These are phyloP conservation scores for Chytriomyces confervae DNA, from an alignment of 192 early-diverging fungal species.

Conservation along the genomic window DNA sequence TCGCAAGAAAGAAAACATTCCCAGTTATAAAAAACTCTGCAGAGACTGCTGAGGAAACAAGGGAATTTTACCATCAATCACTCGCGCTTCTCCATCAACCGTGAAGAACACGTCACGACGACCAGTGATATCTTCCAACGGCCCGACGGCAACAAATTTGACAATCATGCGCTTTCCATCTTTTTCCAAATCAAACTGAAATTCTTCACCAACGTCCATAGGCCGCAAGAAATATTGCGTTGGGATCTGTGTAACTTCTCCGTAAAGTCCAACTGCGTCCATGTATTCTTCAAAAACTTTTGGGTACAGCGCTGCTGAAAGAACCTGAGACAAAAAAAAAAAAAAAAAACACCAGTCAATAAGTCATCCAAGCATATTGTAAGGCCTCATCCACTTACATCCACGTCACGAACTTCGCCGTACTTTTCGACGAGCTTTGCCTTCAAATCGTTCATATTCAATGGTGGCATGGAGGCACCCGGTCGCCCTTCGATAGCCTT, in stretches of 20 bases:
- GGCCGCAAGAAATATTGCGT: conserved; percentile 90
- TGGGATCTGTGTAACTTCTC: conserved; percentile 87
- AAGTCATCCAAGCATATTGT: conserved; percentile 64
- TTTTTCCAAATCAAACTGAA: conserved; percentile 82
- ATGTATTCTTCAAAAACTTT: conserved; percentile 90
- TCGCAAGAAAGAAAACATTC: not conserved
- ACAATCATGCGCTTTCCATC: conserved; percentile 87
- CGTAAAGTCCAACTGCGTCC: conserved; percentile 73
- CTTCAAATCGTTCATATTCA: conserved; percentile 80
- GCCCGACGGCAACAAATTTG: conserved; percentile 87
- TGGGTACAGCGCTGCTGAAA: conserved; percentile 92
- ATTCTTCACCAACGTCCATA: conserved; percentile 86
- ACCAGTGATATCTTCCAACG: conserved; percentile 73
- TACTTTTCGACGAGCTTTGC: conserved; percentile 80
- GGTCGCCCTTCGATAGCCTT: conserved; percentile 82
- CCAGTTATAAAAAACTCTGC: not conserved
- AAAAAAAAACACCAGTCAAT: not conserved
- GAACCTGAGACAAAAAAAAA: conserved; percentile 65
- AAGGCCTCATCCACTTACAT: conserved; percentile 73
- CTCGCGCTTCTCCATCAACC: conserved; percentile 92
- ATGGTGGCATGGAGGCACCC: conserved; percentile 75
- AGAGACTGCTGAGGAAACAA: not conserved
- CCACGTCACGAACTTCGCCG: conserved; percentile 82
- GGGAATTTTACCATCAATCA: conserved; percentile 65
- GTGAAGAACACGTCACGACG: conserved; percentile 95